Base-by-base conservation (phyloP, 164 flowering plant species). In the Houttuynia cordata region DNA sequence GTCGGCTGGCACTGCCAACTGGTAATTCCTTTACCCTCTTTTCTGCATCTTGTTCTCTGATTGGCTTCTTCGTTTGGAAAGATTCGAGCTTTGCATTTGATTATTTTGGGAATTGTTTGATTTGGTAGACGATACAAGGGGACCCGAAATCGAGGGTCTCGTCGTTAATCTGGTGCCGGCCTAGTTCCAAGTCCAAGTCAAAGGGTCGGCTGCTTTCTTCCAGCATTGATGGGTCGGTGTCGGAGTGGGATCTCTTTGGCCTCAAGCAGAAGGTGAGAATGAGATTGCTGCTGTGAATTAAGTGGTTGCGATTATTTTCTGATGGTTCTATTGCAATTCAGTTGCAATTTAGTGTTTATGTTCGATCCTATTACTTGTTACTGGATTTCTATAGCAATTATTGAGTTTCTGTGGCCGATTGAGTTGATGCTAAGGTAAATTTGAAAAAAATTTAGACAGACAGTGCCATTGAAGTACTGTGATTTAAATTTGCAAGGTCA, bases 1-100 rank as follows among this genome's bases (percentile, higher is more conserved):
- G 84, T 82, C 50, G 88, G 88, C 65, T 94, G 99, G 99, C 91
- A 94, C 83, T 83, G 93, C 74, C 96, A 88, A 61, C 79, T 94
- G 78, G 99, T 94, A 81, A 7, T 7, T 8, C 23, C n/a, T n/a
- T 56, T 20, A 7, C 19, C 24, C 13, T 56, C 40, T 10, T 12
- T 50, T n/a, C n/a, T n/a, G n/a, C n/a, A 24, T 23, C 21, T 57
- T 57, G 24, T n/a, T n/a, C n/a, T n/a, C n/a, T n/a, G n/a, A n/a
- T 57, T 17, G 18, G n/a, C 0, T 15, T 25, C 14, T 57, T 37
- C 22, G 24, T 24, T 3, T 56, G 10, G n/a, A 15, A n/a, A 10
- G 18, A 24, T 30, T 57, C 19, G 51, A 8, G n/a, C 47, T 23
- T 39, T 19, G 0, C 10, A 17, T 45, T 45, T 12, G 57, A 23